Evolutionary conservation across 371 early-diverging fungal genomes (phyloP).

Genomic region (Mortierella sp.): DNA sequence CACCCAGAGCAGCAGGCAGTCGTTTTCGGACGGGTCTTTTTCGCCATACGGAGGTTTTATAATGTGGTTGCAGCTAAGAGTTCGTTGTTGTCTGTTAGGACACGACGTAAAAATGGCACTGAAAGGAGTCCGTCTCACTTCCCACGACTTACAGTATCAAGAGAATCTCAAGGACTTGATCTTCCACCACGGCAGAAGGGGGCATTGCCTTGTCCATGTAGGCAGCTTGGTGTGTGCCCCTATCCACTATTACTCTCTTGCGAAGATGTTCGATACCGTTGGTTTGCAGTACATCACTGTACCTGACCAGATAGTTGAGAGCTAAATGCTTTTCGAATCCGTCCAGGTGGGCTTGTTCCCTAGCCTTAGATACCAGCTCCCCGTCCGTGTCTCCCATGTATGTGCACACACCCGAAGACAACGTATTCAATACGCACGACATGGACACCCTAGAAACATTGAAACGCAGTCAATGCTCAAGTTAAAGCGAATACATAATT

Average conservation of each 20-base stretch:
- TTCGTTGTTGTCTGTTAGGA: neutral
- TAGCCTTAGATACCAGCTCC: neutral
- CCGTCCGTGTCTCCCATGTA: neutral
- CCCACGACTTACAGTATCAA: too few relatives aligned
- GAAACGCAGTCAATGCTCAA: neutral
- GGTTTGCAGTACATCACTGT: too few relatives aligned
- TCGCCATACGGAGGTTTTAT: neutral
- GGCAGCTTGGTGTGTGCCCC: too few relatives aligned
- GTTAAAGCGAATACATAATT: neutral
- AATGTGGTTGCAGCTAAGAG: neutral
- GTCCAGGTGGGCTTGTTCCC: neutral
- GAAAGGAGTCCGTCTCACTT: too few relatives aligned
- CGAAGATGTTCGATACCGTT: neutral
- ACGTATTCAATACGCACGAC: slow-evolving; percentile 3
- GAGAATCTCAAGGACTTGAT: too few relatives aligned
- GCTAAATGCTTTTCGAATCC: neutral
- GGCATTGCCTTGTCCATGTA: too few relatives aligned
- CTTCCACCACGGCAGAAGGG: too few relatives aligned
- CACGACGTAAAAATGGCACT: too few relatives aligned
- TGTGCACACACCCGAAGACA: neutral
- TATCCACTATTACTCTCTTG: neutral
- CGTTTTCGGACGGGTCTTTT: neutral
- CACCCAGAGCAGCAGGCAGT: neutral
- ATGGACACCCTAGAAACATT: neutral
- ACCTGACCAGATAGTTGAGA: neutral